Evolutionary conservation across 768 basidiomycete species (phyloP), one percentile per base, ranked within the genome.

Genomic region (Lactarius sanguifluus): DNA sequence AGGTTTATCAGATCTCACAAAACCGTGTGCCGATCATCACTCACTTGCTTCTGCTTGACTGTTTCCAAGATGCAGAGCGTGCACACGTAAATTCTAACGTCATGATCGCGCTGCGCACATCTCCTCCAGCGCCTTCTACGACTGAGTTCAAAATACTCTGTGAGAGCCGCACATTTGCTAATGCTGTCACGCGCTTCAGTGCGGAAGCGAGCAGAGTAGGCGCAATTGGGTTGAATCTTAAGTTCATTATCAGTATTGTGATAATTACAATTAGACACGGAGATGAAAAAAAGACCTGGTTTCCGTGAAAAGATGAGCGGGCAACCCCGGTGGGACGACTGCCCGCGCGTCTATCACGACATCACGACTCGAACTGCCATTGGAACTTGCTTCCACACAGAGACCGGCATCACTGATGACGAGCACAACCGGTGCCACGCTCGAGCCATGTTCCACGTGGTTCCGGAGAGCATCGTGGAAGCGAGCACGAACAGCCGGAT

Each of bases 71-170:
- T 18, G 71, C 71, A n/a, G 82, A 76, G 23, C 80, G 76, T 20
- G 84, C 75, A 74, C 83, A 96, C 1, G 88, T 85, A 72, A 99
- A 95, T 73, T 99, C 92, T 8, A 98, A 81, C 0, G 90, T 88
- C 87, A 96, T 98, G 67, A 98, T 85, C 1, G 96, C 96, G 64
- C 91, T 92, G 52, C 97, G 82, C 43, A 99, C 91, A 73, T 99
- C 97, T 0, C 97, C 97, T 72, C 91, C 90, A 3, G 91, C 83
- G 2, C 90, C 85, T 59, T 88, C 86, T 5, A 95, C 84, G 66
- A 98, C 83, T 23, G 87, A 76, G 61, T 96, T 89, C 0, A 97
- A 72, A 1, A 85, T 82, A 6, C 90, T 89, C 64, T 86, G 86
- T 0, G 87, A 79, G 0, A 87, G 87, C 7, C 77, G 76, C 15